Evolutionary conservation across 345 rosid species (phyloP).

Genomic region (Populus davidiana): DNA sequence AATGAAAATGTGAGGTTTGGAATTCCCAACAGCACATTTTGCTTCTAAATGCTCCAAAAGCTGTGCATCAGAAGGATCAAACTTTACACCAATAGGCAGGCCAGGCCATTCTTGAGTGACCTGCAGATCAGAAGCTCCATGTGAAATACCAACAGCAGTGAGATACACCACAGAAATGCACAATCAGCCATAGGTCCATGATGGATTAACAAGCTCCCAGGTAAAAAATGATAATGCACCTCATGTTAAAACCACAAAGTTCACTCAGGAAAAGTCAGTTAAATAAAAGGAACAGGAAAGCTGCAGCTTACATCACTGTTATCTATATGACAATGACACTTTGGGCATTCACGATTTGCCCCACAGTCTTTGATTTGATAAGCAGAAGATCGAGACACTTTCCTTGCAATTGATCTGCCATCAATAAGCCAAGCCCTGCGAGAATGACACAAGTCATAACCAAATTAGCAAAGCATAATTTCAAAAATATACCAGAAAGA

Average conservation of each 20-base stretch:
- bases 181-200: not conserved
- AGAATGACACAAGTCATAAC: slow-evolving; percentile 4
- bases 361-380: slow-evolving; percentile 58
- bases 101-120: slow-evolving; percentile 76
- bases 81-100: slow-evolving; percentile 88
- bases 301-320: slow-evolving; percentile 70
- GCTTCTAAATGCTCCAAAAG: slow-evolving; percentile 71
- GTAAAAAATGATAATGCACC: not conserved
- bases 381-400: slow-evolving; percentile 57
- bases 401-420: slow-evolving; percentile 62
- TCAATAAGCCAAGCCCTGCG: slow-evolving; percentile 86
- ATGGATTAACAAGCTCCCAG: not conserved
- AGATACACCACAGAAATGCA: not conserved
- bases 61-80: slow-evolving; percentile 83
- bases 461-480: not conserved
- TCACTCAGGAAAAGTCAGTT: not conserved
- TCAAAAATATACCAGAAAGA: not conserved
- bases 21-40: slow-evolving; percentile 60
- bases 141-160: not conserved
- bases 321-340: slow-evolving; percentile 59
- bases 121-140: slow-evolving; percentile 34
- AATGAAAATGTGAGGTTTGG: slow-evolving; percentile 48
- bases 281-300: not conserved
- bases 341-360: slow-evolving; percentile 70
- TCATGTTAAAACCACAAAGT: not conserved